Conservation (phyloP, 192 early-diverging fungal species). For the Funneliformis geosporum region DNA sequence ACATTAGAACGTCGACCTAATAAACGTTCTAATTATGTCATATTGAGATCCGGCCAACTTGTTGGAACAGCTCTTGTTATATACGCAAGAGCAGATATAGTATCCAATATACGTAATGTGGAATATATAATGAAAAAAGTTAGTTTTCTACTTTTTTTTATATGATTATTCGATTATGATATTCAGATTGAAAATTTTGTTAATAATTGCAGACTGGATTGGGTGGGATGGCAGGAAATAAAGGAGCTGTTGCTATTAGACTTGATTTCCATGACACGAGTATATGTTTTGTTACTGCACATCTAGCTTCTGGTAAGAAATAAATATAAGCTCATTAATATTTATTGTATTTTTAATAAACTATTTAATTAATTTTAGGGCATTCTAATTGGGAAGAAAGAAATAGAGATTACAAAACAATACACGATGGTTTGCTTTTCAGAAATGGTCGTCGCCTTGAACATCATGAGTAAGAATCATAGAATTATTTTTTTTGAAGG, state of each 20-base stretch:
- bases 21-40: constrained; percentile 61
- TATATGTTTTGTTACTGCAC: constrained; percentile 89
- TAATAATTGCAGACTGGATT: constrained; percentile 75
- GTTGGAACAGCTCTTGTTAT: constrained; percentile 90
- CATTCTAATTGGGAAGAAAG: constrained; percentile 74
- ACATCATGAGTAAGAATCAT: constrained; percentile 70
- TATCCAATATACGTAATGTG: constrained; percentile 75
- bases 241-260: constrained; percentile 93
- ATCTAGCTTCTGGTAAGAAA: constrained; percentile 84
- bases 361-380: constrained; percentile 42
- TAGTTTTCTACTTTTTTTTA: background rate
- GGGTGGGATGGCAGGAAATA: constrained; percentile 95
- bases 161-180: background rate
- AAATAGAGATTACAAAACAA: constrained; percentile 82
- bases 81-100: constrained; percentile 73
- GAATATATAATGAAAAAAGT: constrained; percentile 83
- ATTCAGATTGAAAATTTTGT: background rate
- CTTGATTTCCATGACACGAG: constrained; percentile 85
- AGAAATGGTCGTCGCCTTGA: constrained; percentile 64
- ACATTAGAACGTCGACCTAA: constrained; percentile 49
- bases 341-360: background rate
- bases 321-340: background rate
- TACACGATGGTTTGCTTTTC: constrained; percentile 75
- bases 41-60: constrained; percentile 83
- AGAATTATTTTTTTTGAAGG: constrained; percentile 10